phyloP scores from a whole-genome alignment of 2,329 filamentous ascomycete species.

The Diaporthe eres region DNA sequence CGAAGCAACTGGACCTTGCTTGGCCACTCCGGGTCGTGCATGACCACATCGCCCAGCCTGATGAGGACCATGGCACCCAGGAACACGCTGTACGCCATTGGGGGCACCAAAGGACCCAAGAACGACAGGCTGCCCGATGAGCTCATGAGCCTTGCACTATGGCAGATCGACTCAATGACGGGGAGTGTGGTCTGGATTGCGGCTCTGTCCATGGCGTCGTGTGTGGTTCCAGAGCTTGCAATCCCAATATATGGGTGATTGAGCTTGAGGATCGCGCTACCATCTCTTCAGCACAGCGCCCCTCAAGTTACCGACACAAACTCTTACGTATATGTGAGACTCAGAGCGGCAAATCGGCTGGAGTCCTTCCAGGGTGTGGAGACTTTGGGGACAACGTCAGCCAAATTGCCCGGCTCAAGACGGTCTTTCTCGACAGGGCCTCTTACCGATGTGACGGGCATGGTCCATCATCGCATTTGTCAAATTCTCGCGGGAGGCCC shows the following conservation, averaged over 20 bases:
- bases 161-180: slow-evolving; percentile 46
- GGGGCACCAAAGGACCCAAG: slow-evolving; percentile 44
- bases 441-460: slow-evolving; percentile 23
- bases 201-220: slow-evolving; percentile 36
- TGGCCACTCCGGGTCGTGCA: slow-evolving; percentile 45
- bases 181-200: slow-evolving; percentile 45
- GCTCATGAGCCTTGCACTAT: slow-evolving; percentile 43
- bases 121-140: slow-evolving; percentile 39
- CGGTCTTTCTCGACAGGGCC: slow-evolving; percentile 13
- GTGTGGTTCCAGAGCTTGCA: slow-evolving; percentile 21
- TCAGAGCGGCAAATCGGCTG: slow-evolving; percentile 46
- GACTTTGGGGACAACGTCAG: slow-evolving; percentile 23
- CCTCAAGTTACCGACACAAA: slow-evolving; percentile 29
- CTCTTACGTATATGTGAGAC: slow-evolving; percentile 49
- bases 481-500: slow-evolving; percentile 5
- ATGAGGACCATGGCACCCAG: slow-evolving; percentile 47
- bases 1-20: slow-evolving; percentile 46
- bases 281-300: slow-evolving; percentile 40
- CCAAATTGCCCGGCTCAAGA: slow-evolving; percentile 31
- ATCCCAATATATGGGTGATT: slow-evolving; percentile 47
- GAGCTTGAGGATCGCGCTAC: slow-evolving; percentile 49
- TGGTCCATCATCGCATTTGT: slow-evolving; percentile 27
- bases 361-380: slow-evolving; percentile 45
- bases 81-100: slow-evolving; percentile 46
- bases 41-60: slow-evolving; percentile 44